Base-by-base conservation (phyloP, 805 yeast genomes). In the Cyberlindnera saturnus region DNA sequence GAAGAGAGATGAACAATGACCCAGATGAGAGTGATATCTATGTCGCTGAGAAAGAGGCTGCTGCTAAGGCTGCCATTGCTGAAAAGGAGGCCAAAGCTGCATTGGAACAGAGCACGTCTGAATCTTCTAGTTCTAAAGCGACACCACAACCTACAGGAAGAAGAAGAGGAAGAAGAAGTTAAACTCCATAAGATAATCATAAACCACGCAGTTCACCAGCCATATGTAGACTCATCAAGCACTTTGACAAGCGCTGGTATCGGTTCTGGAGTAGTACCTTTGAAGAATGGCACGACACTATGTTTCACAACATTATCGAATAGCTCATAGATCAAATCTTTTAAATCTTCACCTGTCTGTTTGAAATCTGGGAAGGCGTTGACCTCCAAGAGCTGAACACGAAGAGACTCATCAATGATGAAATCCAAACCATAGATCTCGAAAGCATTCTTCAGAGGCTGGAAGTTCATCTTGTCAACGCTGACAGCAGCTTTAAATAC, bases 321-420 rank as follows among this genome's bases (percentile, higher is more conserved):
- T 36, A 90, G 66, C 31, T 74, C 83, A 49, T 72, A 71, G 28
- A 93, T 85, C 18, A 88, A 56, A 2, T 53, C 67, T 56, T 83
- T 85, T 53, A 91, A 68, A 7, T 75, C 83, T 14, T 67, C 75
- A 15, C 99, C 99, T 0, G 98, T 93, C 64, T 93, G 99, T 57
- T 88, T 89, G 66, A 93, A 93, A 60, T 93, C 99, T 1, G 99
- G 99, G 58, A 83, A 93, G 14, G 98, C 82, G 57, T 93, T 93
- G 36, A 89, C 86, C 62, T 93, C 98, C 34, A 91, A 65, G 23
- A 93, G 59, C 36, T 70, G 71, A 3, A 85, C 91, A 13, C 71
- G 60, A 18, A 62, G 58, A 28, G 76, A 67, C 2, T 63, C 66
- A 52, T 79, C 81, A 15, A 93, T 85, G 42, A 93, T 63, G 61